phyloP scores from a whole-genome alignment of 2,329 filamentous ascomycete species.

The Fusarium zealandicum region DNA sequence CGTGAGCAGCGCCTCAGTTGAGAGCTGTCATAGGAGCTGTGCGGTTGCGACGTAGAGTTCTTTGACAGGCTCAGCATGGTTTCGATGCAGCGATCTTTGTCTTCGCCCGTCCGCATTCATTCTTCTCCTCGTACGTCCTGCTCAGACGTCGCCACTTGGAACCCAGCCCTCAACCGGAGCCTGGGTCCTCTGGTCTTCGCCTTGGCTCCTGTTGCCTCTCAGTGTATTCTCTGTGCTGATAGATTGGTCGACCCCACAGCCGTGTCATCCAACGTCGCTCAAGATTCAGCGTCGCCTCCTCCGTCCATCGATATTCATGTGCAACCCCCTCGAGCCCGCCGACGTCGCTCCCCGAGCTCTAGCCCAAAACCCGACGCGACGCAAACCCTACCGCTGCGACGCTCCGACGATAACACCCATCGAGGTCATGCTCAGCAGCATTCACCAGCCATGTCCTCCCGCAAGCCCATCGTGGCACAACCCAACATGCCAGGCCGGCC shows the following conservation, averaged over 20 bases:
- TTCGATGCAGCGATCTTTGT: conserved; percentile 68
- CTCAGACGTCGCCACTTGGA: conserved; percentile 22
- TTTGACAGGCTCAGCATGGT: conserved; percentile 63
- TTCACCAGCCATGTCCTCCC: conserved; percentile 48
- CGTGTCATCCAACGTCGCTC: conserved; percentile 44
- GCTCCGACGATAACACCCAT: conserved; percentile 54
- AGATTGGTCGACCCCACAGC: conserved; percentile 39
- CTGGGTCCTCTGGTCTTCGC: conserved; percentile 11
- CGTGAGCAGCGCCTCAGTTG: conserved; percentile 37
- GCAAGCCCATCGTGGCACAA: conserved; percentile 60
- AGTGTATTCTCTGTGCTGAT: conserved; percentile 40
- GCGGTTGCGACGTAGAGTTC: conserved; percentile 41
- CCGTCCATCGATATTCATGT: conserved; percentile 61
- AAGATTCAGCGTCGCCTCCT: conserved; percentile 60
- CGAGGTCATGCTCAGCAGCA: conserved; percentile 49
- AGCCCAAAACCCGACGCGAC: conserved; percentile 54
- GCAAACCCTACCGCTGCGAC: conserved; percentile 52
- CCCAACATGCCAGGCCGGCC: conserved; percentile 43
- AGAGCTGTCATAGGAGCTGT: conserved; percentile 47
- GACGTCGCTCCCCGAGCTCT: conserved; percentile 63
- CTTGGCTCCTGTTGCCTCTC: background rate
- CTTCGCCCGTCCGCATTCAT: conserved; percentile 66
- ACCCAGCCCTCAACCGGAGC: background rate
- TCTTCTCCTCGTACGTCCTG: conserved; percentile 65
- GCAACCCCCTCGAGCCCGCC: conserved; percentile 58